Evolutionary conservation across 177 flowering plant species (phyloP), one percentile per base, ranked within the genome.

Genomic region (Vitis hybrid): DNA sequence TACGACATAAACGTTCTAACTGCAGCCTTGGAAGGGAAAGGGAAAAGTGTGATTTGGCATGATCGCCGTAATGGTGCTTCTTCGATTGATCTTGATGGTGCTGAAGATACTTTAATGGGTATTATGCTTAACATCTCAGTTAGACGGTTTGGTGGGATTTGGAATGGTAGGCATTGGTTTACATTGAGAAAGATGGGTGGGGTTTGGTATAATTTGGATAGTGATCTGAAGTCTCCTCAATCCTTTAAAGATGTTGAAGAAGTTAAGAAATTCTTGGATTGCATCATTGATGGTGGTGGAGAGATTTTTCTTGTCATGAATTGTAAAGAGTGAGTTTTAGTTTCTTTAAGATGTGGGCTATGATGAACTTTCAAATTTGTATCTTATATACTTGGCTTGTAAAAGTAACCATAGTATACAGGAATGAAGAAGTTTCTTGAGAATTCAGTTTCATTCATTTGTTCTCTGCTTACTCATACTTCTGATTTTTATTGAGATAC

Each of bases 191-290:
- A 75, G 79, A 79, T 93, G 48, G 83, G 72, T 5, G 89, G 87
- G 51, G 77, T 87, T 77, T 95, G 98, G 97, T 91, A 90, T 80
- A 92, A 93, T 76, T 89, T 95, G 85, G 99, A 95, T 75, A 95
- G 98, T 81, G 97, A 95, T 85, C 79, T 95, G 67, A 49, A n/a
- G 49, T 60, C 77, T 55, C 97, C 97, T 22, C 74, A 39, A 10
- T 16, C 79, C 5, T 93, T 91, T 70, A 75, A 75, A 75, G 79
- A 77, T 68, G 58, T 74, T 1, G 85, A 83, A 51, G 86, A 88
- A 75, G 82, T 93, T 57, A 74, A 74, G 74, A 84, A 69, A 13
- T 91, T 87, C 71, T 78, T 93, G 82, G 91, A 91, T 77, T 65
- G 67, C 49, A 75, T 83, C 16, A 74, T 87, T 22, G 67, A 55